Percentiles rank a stretch among this genome's conserved stretches.
These are phyloP conservation scores for Sporobolomyces phaffii DNA, from an alignment of 768 basidiomycete species.

Conservation along the genomic window DNA sequence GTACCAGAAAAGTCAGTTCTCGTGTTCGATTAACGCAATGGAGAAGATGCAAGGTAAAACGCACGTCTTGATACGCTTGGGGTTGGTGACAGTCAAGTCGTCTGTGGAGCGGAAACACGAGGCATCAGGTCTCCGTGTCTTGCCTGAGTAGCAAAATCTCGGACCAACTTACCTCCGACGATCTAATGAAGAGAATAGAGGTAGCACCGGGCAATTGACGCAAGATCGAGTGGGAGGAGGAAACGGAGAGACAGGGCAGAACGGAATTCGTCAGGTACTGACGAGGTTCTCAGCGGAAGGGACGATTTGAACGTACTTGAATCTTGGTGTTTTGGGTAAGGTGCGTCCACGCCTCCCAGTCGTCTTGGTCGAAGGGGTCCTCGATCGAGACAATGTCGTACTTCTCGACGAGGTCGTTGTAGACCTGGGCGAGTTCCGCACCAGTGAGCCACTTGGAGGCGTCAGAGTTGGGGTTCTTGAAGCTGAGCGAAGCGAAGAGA, in stretches of 20 bases:
- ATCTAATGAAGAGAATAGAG: too few relatives aligned
- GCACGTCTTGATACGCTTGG: conserved; percentile 80
- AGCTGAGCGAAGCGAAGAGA: conserved; percentile 46
- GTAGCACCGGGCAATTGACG: too few relatives aligned
- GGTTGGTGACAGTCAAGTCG: conserved; percentile 97
- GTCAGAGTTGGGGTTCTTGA: conserved; percentile 99
- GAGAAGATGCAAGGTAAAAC: too few relatives aligned
- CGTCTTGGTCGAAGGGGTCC: conserved; percentile 99
- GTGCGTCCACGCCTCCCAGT: conserved; percentile 96
- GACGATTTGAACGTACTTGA: conserved; percentile 50
- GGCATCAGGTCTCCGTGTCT: too few relatives aligned
- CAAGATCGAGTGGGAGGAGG: too few relatives aligned
- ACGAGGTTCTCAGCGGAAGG: not conserved
- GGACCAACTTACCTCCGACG: conserved; percentile 41
- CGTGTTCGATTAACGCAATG: too few relatives aligned
- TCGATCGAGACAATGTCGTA: conserved; percentile 89
- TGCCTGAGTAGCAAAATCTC: too few relatives aligned
- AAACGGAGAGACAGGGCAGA: conserved; percentile 25
- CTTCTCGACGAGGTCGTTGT: conserved; percentile 75
- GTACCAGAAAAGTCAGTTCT: too few relatives aligned
- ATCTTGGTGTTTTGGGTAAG: conserved; percentile 72
- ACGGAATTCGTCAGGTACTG: not conserved
- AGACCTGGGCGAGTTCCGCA: conserved; percentile 83
- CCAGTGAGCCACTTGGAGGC: conserved; percentile 93
- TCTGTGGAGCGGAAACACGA: conserved; percentile 49